phyloP scores from a whole-genome alignment of 148 eudicot genomes.

The Chenopodium berlandieri region DNA sequence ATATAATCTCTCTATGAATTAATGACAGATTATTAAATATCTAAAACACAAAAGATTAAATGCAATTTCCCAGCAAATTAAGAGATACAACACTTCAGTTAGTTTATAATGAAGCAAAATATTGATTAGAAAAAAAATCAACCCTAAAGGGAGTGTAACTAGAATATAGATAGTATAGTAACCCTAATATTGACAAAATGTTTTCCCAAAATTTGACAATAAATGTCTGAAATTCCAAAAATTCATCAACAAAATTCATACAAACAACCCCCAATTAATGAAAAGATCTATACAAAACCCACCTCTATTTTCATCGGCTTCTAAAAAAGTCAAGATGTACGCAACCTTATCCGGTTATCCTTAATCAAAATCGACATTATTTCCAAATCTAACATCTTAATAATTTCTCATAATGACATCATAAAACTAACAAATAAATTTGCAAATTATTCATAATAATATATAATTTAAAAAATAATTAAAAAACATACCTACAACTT shows the following conservation, averaged over 20 bases:
- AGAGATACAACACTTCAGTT: neutral
- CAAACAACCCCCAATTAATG: neutral
- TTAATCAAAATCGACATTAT: neutral
- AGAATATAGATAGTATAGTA: too few species aligned
- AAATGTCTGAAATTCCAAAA: neutral
- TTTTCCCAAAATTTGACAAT: neutral
- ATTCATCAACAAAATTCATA: neutral
- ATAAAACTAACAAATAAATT: neutral
- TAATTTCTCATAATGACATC: neutral
- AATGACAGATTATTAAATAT: neutral
- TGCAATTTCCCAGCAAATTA: neutral
- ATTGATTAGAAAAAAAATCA: neutral
- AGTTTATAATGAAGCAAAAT: neutral
- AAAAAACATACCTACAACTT: conserved; percentile 39
- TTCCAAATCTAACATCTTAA: neutral
- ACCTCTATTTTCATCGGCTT: too few species aligned
- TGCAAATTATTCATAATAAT: too few species aligned
- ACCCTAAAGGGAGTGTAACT: neutral
- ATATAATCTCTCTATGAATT: neutral
- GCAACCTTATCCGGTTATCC: neutral
- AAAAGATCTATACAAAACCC: neutral
- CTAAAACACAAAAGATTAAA: too few species aligned
- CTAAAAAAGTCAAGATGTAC: neutral
- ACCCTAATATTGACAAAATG: neutral
- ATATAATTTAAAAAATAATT: neutral